Percentiles rank a stretch among this genome's conserved stretches.
Conservation (phyloP, 805 yeast genomes). For the Barnettozyma sp. region DNA sequence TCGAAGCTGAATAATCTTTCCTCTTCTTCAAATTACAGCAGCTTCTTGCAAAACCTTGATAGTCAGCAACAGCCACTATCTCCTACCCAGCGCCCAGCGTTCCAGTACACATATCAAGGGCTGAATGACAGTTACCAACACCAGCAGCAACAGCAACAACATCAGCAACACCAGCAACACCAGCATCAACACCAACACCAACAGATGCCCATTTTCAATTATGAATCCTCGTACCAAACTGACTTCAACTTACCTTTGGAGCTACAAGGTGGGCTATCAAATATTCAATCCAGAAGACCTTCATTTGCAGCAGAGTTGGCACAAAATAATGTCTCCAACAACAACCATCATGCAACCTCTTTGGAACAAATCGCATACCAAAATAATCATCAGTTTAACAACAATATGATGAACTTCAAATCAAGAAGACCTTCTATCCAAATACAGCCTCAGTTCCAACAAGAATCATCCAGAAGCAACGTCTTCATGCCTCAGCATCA, state of each 20-base stretch:
- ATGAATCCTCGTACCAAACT: slow-evolving; percentile 8
- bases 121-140: no score
- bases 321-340: slow-evolving; percentile 7
- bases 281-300: slow-evolving; percentile 62
- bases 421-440: slow-evolving; percentile 24
- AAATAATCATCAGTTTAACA: slow-evolving; percentile 14
- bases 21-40: slow-evolving; percentile 14
- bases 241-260: slow-evolving; percentile 41
- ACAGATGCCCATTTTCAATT: slow-evolving; percentile 6
- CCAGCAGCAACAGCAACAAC: neutral
- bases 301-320: slow-evolving; percentile 55
- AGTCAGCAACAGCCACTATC: slow-evolving; percentile 2
- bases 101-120: no score
- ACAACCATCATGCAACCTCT: slow-evolving; percentile 5
- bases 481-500: slow-evolving; percentile 9
- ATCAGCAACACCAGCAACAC: slow-evolving; percentile 4
- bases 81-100: no score
- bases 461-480: slow-evolving; percentile 11
- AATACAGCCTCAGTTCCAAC: slow-evolving; percentile 10
- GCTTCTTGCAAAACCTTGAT: slow-evolving; percentile 10
- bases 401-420: slow-evolving; percentile 15
- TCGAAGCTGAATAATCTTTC: slow-evolving; percentile 20
- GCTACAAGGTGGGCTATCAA: slow-evolving; percentile 58
- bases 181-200: slow-evolving; percentile 4
- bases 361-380: slow-evolving; percentile 14